Base-by-base conservation (phyloP, 2,329 filamentous ascomycete genomes). In the Eutypella sp. region DNA sequence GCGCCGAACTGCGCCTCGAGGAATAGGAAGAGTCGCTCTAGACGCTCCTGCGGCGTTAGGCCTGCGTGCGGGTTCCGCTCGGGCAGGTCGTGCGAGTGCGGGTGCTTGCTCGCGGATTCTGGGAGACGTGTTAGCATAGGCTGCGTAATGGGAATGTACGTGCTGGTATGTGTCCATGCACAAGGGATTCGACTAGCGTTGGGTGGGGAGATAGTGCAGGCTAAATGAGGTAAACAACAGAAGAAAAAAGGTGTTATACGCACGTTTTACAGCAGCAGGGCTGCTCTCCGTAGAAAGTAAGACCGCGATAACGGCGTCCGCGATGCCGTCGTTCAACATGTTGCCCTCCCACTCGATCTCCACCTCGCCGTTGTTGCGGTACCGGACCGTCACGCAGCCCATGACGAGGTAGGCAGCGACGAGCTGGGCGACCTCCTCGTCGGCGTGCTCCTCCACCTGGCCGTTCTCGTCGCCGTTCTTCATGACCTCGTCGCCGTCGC, bases 271-370 rank as follows among this genome's bases (percentile, higher is more conserved):
- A 11, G 93, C 92, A 13, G 93, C 93, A 5, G 92, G 93, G 44
- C 88, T 95, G 66, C 86, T 95, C 68, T 99, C 93, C 19, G 96
- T 88, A 0, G 87, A 91, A 57, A 96, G 82, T 10, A 99, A 76
- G 3, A 96, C 89, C 1, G 90, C 90, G 76, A 97, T 89, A 45
- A 97, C 87, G 15, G 93, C 90, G 67, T 99, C 93, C n/a, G 93
- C 93, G 59, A 99, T 95, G 49, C 90, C 89, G 61, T 99, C 93
- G 65, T 97, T 99, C 60, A 96, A 84, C 72, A 96, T 87, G 64
- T 97, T 99, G 47, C 91, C 93, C 65, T 97, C 92, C 93, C 93
- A 99, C 67, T 96, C 90, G 3, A 97, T 74, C 64, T 95, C 90
- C 5, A 96, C 80, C 61, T 93, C 85, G 46, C 91, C 87, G 54